Base-by-base conservation (phyloP, 768 basidiomycete species). In the Lepiota venenata region DNA sequence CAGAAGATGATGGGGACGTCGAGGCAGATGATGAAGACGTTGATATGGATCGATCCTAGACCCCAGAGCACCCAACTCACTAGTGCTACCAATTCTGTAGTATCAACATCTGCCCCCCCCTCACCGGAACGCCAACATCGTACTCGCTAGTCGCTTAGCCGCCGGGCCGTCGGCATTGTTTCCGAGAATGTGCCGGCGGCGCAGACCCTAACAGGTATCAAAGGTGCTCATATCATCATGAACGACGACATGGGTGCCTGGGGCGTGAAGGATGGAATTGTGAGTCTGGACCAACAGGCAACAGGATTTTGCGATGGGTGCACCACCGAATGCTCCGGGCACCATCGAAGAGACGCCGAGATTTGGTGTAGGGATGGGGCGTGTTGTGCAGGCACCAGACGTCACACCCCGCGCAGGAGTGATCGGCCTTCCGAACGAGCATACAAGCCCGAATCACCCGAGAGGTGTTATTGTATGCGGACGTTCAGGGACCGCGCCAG, bases 281-380 rank as follows among this genome's bases (percentile, higher is more conserved):
- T 89, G 6, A 81, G 81, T 3, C 69, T 91, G 40, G 88, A 90
- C 39, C 52, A 54, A 14, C 52, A 54, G 37, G 78, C 82, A n/a
- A 91, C 91, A 57, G 91, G 89, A 90, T 66, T 89, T 93, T 59
- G 88, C 87, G 4, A 90, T 92, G 85, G 91, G 91, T 44, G 91
- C 91, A 0, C 91, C 91, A 1, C 92, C 92, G 8, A 91, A 90
- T 37, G 91, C 92, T 0, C 91, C 91, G 0, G 91, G 91, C 47
- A 91, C 91, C 0, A 82, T 88, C 46, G 67, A 63, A 14, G 70
- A 21, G 16, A 54, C 52, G 15, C 52, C 52, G 21, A 25, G 44
- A 14, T 54, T 54, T 22, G 27, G 29, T 14, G 45, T 54, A 21
- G 45, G 51, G 36, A 35, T 52, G 18, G 51, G 42, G 27, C 5